Base-by-base conservation (phyloP, 495 filamentous ascomycete genomes). In the Pyronema omphalodes region DNA sequence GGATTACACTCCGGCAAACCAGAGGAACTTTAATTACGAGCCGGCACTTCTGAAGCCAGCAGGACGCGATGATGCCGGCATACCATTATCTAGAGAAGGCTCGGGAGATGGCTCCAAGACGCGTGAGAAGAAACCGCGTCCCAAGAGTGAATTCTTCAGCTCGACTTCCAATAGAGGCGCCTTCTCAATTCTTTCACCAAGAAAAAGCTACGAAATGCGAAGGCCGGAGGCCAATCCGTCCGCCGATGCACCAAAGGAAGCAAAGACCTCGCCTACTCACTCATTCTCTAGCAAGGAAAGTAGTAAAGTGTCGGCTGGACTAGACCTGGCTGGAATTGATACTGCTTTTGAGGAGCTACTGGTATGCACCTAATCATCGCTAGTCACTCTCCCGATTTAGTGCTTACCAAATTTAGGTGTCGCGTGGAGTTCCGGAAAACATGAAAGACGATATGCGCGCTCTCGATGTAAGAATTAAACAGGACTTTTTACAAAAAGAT, bases 361-460 rank as follows among this genome's bases (percentile, higher is more conserved):
- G 45, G 62, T 64, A 49, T 36, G 61, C 57, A 45, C 37, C 33
- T 33, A 44, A 23, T 52, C 59, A 57, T 43, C 29, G 8, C 17
- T 41, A 44, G 52, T 61, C 54, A 56, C 51, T 58, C 56, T 56
- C 12, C n/a, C 18, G 11, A 46, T 17, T 34, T 64, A 36, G 15
- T 56, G 8, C 51, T 58, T 45, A 58, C 43, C 12, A 17, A 40
- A 33, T 52, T 64, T 37, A 65, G 63, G 62, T 62, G 17, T 59
- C 62, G 4, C 52, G 63, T 8, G 63, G 57, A 14, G 63, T 98
- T 51, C 88, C 91, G 15, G 82, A 91, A 58, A 84, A 93, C 55
- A 88, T 93, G 73, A 76, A 87, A 51, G 82, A 89, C 63, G 88
- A 88, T 68, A 94, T 98, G 86, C 78, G 91, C 33, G 86, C 78